phyloP scores from a whole-genome alignment of 2,329 filamentous ascomycete species.

The Colletotrichum lindemuthianum region DNA sequence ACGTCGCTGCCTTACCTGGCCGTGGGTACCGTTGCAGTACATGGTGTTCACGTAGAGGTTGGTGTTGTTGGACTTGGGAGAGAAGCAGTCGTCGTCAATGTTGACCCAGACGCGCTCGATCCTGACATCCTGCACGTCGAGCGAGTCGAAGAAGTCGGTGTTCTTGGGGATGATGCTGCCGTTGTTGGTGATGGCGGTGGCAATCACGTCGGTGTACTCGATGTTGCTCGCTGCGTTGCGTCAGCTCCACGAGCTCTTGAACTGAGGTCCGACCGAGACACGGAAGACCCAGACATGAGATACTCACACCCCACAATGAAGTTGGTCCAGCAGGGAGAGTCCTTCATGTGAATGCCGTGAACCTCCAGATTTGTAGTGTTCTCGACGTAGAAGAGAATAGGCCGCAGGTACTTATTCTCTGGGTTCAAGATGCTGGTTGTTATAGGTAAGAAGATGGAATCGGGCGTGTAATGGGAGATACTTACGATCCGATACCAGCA shows the following conservation, averaged over 20 bases:
- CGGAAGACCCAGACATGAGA: background rate
- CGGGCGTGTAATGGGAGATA: background rate
- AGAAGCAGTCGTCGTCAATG: slow-evolving; percentile 70
- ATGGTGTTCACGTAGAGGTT: slow-evolving; percentile 68
- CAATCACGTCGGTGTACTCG: slow-evolving; percentile 62
- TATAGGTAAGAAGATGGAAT: background rate
- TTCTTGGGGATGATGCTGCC: slow-evolving; percentile 62
- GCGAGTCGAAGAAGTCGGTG: slow-evolving; percentile 70
- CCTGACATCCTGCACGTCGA: slow-evolving; percentile 64
- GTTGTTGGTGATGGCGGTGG: slow-evolving; percentile 62
- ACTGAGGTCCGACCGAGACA: background rate
- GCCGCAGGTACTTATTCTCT: slow-evolving; percentile 65
- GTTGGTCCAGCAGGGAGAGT: slow-evolving; percentile 72
- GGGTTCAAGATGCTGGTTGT: slow-evolving; percentile 54
- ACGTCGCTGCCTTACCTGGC: slow-evolving; percentile 1
- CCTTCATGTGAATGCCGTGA: slow-evolving; percentile 67
- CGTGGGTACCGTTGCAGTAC: slow-evolving; percentile 62
- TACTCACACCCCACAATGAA: slow-evolving; percentile 63
- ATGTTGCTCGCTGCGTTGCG: slow-evolving; percentile 53
- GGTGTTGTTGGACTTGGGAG: slow-evolving; percentile 67
- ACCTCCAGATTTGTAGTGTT: slow-evolving; percentile 69
- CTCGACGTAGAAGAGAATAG: slow-evolving; percentile 70
- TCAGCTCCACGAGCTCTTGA: background rate
- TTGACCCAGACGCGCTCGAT: slow-evolving; percentile 62
- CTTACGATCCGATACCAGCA: slow-evolving; percentile 40